Evolutionary conservation across 2,329 filamentous ascomycete genomes (phyloP).

Genomic region (Teratosphaeria gauchensis): DNA sequence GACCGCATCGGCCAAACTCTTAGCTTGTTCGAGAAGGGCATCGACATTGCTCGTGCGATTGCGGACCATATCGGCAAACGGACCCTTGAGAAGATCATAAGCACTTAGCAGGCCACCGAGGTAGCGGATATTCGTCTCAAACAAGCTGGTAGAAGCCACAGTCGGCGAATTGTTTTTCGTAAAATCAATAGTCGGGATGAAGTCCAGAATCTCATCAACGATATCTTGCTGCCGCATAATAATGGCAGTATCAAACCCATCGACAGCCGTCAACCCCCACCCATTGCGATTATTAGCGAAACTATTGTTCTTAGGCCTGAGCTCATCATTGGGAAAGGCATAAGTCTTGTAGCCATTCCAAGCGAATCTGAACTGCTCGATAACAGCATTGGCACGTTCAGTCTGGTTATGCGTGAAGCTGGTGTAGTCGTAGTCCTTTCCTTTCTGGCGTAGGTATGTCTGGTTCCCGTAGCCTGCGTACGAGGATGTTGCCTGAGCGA

Average conservation of each 20-base stretch:
- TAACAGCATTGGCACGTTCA: not conserved
- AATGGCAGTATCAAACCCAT: slow-evolving; percentile 74
- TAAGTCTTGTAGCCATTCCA: slow-evolving; percentile 74
- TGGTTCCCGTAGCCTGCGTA: not conserved
- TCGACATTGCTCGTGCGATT: not conserved
- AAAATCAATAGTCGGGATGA: slow-evolving; percentile 69
- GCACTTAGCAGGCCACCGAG: slow-evolving; percentile 76
- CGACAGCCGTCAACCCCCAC: slow-evolving; percentile 82
- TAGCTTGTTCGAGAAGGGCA: not conserved
- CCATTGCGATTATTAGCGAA: slow-evolving; percentile 80
- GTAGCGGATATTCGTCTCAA: slow-evolving; percentile 87
- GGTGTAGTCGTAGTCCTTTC: slow-evolving; percentile 1
- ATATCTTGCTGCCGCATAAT: slow-evolving; percentile 72
- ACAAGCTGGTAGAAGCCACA: slow-evolving; percentile 58
- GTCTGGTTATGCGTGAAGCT: slow-evolving; percentile 1
- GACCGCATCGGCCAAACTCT: not conserved
- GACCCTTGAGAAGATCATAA: slow-evolving; percentile 55
- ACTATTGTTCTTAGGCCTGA: slow-evolving; percentile 59
- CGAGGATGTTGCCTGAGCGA: not conserved
- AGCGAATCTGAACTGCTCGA: slow-evolving; percentile 1
- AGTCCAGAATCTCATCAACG: slow-evolving; percentile 66
- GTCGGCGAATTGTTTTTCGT: slow-evolving; percentile 45
- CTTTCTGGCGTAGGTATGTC: not conserved
- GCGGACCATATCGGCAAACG: not conserved
- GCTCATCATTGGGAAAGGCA: slow-evolving; percentile 81